phyloP scores from a whole-genome alignment of 176 grass and related monocot species.

The Carex kokanica region DNA sequence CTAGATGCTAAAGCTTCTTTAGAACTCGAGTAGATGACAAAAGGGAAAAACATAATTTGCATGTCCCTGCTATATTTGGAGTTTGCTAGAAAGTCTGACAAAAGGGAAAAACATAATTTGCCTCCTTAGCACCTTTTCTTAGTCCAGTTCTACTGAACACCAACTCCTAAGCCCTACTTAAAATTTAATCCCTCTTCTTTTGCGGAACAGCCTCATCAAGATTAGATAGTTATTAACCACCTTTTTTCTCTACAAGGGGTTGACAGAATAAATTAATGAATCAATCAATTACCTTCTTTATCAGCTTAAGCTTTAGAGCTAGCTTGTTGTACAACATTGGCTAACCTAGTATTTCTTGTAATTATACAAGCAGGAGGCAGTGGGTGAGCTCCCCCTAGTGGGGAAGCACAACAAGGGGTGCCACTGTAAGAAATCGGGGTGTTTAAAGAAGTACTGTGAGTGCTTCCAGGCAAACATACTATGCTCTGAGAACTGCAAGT shows the following conservation, averaged over 20 bases:
- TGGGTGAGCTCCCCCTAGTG: conserved; percentile 61
- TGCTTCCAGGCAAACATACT: conserved; percentile 99
- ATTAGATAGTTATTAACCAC: background rate
- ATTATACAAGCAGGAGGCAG: conserved; percentile 45
- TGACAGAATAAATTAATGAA: background rate
- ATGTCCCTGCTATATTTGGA: background rate
- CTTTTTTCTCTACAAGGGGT: background rate
- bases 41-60: background rate
- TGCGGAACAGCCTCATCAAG: background rate
- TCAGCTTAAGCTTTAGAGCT: background rate
- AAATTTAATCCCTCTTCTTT: too few relatives aligned
- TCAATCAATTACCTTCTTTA: background rate
- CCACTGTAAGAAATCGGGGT: conserved; percentile 98
- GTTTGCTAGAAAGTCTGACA: background rate
- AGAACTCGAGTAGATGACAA: background rate
- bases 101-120: background rate
- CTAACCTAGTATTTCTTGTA: background rate
- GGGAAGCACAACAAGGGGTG: conserved; percentile 99
- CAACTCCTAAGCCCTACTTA: too few relatives aligned
- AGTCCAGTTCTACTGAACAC: too few relatives aligned
- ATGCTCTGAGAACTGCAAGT: conserved; percentile 98
- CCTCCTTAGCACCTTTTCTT: too few relatives aligned
- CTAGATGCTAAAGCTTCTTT: background rate
- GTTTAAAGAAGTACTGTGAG: conserved; percentile 98
- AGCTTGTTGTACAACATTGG: background rate